Conservation (phyloP, 2,329 filamentous ascomycete species). For the Fusarium compactum region DNA sequence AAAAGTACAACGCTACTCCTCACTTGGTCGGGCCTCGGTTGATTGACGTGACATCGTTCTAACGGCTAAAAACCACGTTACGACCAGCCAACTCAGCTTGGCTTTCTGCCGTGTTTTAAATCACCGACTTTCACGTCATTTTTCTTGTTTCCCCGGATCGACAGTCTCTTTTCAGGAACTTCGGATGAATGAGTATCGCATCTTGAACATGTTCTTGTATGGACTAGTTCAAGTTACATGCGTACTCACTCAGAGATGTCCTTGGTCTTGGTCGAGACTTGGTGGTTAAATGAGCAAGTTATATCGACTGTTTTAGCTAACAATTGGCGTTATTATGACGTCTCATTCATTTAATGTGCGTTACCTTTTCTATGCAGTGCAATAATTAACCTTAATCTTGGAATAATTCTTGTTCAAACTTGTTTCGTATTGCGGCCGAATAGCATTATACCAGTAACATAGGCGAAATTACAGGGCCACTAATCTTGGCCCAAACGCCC, state of each 20-base stretch:
- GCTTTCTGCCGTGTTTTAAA: not conserved
- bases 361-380: not conserved
- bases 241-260: not conserved
- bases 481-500: not conserved
- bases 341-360: not conserved
- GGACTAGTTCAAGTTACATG: not conserved
- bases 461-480: conserved; percentile 16
- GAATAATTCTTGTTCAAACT: conserved; percentile 4
- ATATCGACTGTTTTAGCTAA: not conserved
- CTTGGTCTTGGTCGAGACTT: not conserved
- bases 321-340: not conserved
- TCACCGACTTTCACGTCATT: not conserved
- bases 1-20: not conserved
- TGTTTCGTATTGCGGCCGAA: not conserved
- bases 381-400: conserved; percentile 1
- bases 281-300: not conserved
- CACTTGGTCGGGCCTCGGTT: not conserved
- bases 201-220: not conserved
- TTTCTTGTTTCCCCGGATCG: not conserved
- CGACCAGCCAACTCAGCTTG: not conserved
- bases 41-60: conserved; percentile 7
- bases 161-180: not conserved
- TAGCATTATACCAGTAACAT: not conserved
- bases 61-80: not conserved
- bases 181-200: not conserved